Evolutionary conservation across 495 filamentous ascomycete species (phyloP), one percentile per base, ranked within the genome.

Genomic region (Aspergillus steynii): DNA sequence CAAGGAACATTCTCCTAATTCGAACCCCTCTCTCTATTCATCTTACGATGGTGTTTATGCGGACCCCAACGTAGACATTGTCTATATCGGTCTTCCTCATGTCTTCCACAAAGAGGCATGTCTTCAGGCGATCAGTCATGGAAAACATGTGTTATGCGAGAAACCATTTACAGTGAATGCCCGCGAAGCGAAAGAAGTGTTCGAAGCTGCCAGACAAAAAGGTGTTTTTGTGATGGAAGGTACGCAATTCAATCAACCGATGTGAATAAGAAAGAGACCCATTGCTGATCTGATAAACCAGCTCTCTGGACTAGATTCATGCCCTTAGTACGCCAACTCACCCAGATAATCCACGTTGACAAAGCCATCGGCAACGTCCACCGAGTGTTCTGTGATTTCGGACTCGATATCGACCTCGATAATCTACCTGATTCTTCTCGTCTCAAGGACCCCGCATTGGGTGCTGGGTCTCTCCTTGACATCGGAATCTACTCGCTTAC

Each of bases 1-100:
- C 5, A 28, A 60, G 26, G 63, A 66, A 49, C 60, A 62, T 25
- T 68, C 82, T 83, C 50, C 76, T 86, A 55, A 77, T 1, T n/a
- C 80, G 48, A 82, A 79, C 6, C 86, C 88, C n/a, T 52, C 83
- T 59, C 81, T 88, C 1, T 92, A 93, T 62, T 88, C 84, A 49
- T 85, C 82, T 55, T 96, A 94, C 75, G 72, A 78, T 56, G 85
- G 87, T 66, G 81, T 94, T 37, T 85, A 89, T 10, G 76, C 77
- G 45, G 87, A 91, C 68, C 78, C 83, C 4, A 74, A 86, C 51
- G 78, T 94, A 59, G 91, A 93, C 61, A 88, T 90, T 60, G 77
- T 94, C 74, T 94, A 92, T 67, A 84, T 95, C 37, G 90, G 90
- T n/a, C 93, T 91, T 0, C 91, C 91, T 4, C 91, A 94, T 74